A percentile compares a stretch with the other conserved stretches of the same genome.
Conservation (phyloP, 129 eudicot genomes). For the Tagetes patula region DNA sequence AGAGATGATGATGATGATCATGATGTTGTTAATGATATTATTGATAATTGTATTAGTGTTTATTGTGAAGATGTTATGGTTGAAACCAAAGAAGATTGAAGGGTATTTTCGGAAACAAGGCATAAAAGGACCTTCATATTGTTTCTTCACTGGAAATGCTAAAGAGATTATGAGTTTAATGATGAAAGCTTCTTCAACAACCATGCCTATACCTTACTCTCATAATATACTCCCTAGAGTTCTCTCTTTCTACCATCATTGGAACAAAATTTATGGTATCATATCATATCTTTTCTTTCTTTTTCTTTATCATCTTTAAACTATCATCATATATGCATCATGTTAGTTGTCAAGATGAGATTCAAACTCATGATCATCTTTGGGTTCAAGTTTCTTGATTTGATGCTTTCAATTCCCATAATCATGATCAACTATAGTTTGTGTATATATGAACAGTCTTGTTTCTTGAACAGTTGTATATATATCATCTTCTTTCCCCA, state of each 20-base stretch:
- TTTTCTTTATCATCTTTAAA: neutral
- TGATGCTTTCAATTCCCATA: neutral
- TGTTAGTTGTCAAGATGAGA: neutral
- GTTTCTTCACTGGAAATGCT: slow-evolving; percentile 83
- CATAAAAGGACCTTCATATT: slow-evolving; percentile 85
- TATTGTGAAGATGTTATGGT: slow-evolving; percentile 60
- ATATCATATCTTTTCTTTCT: slow-evolving; percentile 32
- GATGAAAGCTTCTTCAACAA: slow-evolving; percentile 78
- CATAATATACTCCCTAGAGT: slow-evolving; percentile 96
- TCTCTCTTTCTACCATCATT: slow-evolving; percentile 94
- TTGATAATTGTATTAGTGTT: slow-evolving; percentile 25
- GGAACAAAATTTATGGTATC: slow-evolving; percentile 94
- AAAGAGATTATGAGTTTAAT: slow-evolving; percentile 79
- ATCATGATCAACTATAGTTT: neutral
- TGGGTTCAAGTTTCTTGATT: neutral
- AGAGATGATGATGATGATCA: slow-evolving; percentile 23
- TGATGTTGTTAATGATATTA: slow-evolving; percentile 28
- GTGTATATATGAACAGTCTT: neutral
- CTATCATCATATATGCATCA: neutral
- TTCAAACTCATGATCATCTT: neutral
- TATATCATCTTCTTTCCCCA: too few relatives aligned
- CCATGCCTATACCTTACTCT: slow-evolving; percentile 72
- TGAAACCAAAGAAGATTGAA: slow-evolving; percentile 84
- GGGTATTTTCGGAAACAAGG: slow-evolving; percentile 86
- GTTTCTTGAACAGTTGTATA: neutral